Evolutionary conservation across 495 filamentous ascomycete genomes (phyloP).

Genomic region (Staphylotrichum longicolle): DNA sequence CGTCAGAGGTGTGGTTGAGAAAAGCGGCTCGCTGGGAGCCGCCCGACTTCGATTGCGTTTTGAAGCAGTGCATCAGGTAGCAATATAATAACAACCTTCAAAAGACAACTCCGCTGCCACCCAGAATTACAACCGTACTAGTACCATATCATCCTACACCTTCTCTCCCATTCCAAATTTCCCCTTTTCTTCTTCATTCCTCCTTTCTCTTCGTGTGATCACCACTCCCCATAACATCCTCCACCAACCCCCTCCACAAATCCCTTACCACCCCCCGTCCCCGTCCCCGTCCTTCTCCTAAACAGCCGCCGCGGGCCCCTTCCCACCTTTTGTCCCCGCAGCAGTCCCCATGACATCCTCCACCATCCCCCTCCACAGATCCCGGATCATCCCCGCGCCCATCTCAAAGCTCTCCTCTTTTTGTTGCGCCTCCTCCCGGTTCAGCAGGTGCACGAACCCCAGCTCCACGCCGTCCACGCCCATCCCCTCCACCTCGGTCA

Average conservation of each 20-base stretch:
- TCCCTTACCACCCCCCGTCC: not conserved
- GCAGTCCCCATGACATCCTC: slow-evolving; percentile 42
- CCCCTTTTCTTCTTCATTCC: too few species aligned
- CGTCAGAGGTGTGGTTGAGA: too few species aligned
- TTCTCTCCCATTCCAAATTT: too few species aligned
- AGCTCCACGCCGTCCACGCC: slow-evolving; percentile 50
- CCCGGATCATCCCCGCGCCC: slow-evolving; percentile 41
- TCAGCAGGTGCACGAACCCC: slow-evolving; percentile 39
- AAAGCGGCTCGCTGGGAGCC: not conserved
- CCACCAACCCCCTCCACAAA: too few species aligned
- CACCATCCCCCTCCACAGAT: slow-evolving; percentile 47
- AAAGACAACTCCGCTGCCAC: not conserved
- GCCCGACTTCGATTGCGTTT: not conserved
- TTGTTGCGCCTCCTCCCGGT: slow-evolving; percentile 20
- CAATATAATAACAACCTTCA: not conserved
- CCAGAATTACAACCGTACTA: too few species aligned
- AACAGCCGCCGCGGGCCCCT: slow-evolving; percentile 4
- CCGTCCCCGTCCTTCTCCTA: not conserved
- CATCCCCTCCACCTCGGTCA: slow-evolving; percentile 48
- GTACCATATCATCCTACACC: too few species aligned
- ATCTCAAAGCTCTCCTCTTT: slow-evolving; percentile 25
- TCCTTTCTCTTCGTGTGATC: too few species aligned
- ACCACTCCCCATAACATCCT: too few species aligned
- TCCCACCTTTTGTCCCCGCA: not conserved
- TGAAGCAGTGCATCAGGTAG: not conserved